phyloP scores from a whole-genome alignment of 768 basidiomycete genomes.

The Suillus brevipes region DNA sequence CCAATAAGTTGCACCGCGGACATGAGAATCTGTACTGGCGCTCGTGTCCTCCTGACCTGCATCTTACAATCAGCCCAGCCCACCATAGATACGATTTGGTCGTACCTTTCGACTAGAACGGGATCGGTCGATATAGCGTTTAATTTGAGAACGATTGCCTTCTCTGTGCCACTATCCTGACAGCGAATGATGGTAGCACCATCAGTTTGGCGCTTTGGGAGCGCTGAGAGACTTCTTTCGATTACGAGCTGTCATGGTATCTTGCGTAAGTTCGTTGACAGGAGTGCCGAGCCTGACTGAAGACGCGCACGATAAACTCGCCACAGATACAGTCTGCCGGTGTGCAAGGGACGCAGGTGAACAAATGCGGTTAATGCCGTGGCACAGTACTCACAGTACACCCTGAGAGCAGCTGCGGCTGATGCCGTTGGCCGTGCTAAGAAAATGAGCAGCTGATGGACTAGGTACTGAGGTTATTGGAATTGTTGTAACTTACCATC shows the following conservation, averaged over 20 bases:
- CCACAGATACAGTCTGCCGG: conserved; percentile 79
- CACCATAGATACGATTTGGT: conserved; percentile 13
- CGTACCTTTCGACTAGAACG: conserved; percentile 77
- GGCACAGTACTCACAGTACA: conserved; percentile 64
- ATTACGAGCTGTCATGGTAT: conserved; percentile 64
- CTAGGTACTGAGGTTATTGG: not conserved
- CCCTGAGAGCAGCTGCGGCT: conserved; percentile 72
- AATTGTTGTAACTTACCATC: conserved; percentile 54
- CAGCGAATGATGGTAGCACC: conserved; percentile 78
- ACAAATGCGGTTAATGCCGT: conserved; percentile 13
- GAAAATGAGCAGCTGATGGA: conserved; percentile 12
- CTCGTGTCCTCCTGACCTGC: conserved; percentile 68
- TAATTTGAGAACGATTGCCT: conserved; percentile 81
- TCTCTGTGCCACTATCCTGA: conserved; percentile 56
- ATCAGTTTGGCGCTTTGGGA: conserved; percentile 77
- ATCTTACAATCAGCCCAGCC: conserved; percentile 17
- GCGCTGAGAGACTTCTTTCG: conserved; percentile 66
- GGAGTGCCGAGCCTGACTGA: not conserved
- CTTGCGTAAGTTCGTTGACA: conserved; percentile 5
- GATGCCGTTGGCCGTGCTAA: conserved; percentile 79
- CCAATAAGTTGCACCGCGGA: conserved; percentile 48
- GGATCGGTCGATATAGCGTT: conserved; percentile 72
- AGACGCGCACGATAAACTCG: conserved; percentile 73
- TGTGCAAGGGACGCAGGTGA: conserved; percentile 19
- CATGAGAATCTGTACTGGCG: conserved; percentile 68